Conservation (phyloP, 169 alveolate species). For the Cryptosporidium parvum region DNA sequence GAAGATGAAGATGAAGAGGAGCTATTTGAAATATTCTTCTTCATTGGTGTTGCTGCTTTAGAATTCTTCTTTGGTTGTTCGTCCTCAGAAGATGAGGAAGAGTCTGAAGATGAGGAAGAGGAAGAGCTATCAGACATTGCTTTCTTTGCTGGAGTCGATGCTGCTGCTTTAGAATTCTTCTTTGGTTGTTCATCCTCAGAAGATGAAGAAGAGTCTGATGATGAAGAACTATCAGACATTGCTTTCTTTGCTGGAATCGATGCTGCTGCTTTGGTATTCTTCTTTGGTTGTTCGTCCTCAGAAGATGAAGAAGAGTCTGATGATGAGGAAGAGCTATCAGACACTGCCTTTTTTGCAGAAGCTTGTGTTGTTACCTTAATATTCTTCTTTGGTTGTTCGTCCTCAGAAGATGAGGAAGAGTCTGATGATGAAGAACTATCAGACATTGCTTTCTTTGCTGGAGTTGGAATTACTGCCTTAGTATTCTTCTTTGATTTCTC, state of each 20-base stretch:
- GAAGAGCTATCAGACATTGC: neutral
- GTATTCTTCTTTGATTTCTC: neutral
- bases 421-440: conserved; percentile 3
- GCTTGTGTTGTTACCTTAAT: neutral
- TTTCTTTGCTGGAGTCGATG: neutral
- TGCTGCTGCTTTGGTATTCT: neutral
- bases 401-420: conserved; percentile 35
- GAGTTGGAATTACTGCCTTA: neutral
- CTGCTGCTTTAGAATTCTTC: neutral
- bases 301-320: neutral
- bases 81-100: conserved; percentile 39
- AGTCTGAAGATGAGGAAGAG: conserved; percentile 21
- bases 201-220: neutral
- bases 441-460: neutral
- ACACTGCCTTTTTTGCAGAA: neutral
- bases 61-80: neutral
- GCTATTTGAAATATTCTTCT: neutral
- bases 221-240: neutral
- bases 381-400: neutral
- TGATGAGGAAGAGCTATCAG: neutral
- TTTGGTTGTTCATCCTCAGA: no score
- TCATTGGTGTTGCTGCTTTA: conserved; percentile 1
- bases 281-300: no score
- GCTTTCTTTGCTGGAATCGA: neutral
- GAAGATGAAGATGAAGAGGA: conserved; percentile 8